Evolutionary conservation across 495 filamentous ascomycete species (phyloP).

Genomic region (Podospora tetraspora): DNA sequence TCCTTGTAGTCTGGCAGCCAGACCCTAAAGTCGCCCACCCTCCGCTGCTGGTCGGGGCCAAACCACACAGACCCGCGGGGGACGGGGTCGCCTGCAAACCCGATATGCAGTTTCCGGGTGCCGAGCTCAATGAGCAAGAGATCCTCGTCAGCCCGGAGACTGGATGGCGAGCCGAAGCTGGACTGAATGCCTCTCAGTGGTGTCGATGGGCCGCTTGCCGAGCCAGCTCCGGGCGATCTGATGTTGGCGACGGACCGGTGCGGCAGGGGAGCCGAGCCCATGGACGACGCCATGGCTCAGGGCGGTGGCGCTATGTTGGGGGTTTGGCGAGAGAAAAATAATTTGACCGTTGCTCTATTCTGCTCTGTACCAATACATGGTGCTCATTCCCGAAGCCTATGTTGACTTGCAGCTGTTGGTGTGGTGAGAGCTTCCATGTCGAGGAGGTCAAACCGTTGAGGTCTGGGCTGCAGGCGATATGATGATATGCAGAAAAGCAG

Average conservation of each 20-base stretch:
- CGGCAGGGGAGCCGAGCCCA: conserved; percentile 30
- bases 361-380: not conserved
- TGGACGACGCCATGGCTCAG: conserved; percentile 21
- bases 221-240: conserved; percentile 29
- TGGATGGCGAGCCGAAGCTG: conserved; percentile 65
- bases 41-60: conserved; percentile 63
- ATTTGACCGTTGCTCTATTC: not conserved
- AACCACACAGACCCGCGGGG: conserved; percentile 70
- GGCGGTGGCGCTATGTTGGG: no score
- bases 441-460: not conserved
- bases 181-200: conserved; percentile 55
- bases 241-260: conserved; percentile 51
- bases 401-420: not conserved
- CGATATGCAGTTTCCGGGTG: conserved; percentile 69
- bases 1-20: conserved; percentile 56
- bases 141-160: conserved; percentile 79
- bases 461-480: not conserved
- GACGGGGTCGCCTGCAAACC: conserved; percentile 73
- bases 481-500: not conserved
- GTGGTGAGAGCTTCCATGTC: not conserved
- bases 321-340: not conserved
- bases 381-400: not conserved
- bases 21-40: conserved; percentile 74
- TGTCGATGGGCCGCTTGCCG: conserved; percentile 49
- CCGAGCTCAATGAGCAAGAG: conserved; percentile 78